These are phyloP conservation scores for Plasmopara halstedii DNA, from an alignment of 352 stramenopile genomes.

Conservation along the genomic window DNA sequence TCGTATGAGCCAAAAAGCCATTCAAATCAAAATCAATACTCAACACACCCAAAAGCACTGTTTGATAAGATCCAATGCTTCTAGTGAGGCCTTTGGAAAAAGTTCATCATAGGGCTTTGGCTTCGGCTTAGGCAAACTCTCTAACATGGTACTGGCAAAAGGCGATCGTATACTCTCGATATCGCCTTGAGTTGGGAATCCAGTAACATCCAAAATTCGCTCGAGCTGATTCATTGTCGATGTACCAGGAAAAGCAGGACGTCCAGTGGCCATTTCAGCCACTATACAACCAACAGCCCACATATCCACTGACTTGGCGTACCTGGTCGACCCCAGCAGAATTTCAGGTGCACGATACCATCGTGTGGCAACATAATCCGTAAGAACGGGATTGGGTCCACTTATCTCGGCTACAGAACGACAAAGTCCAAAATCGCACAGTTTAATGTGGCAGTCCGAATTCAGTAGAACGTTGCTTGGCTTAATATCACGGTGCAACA, in stretches of 20 bases:
- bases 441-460: conserved; percentile 90
- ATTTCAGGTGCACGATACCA: conserved; percentile 96
- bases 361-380: conserved; percentile 94
- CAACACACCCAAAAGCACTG: conserved; percentile 74
- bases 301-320: conserved; percentile 92
- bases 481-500: conserved; percentile 96
- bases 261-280: conserved; percentile 89
- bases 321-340: conserved; percentile 88
- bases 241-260: conserved; percentile 90
- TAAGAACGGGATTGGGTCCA: conserved; percentile 80
- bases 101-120: conserved; percentile 76
- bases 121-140: conserved; percentile 77
- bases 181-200: conserved; percentile 81
- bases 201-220: conserved; percentile 93
- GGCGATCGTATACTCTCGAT: conserved; percentile 89
- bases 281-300: conserved; percentile 93
- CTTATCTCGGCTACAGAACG: conserved; percentile 84
- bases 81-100: conserved; percentile 79
- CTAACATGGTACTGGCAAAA: conserved; percentile 91
- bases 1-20: not conserved
- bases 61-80: conserved; percentile 86
- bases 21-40: not conserved
- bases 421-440: conserved; percentile 96
- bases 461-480: conserved; percentile 95
- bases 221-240: conserved; percentile 97